Evolutionary conservation across 208 protist genomes (phyloP).

Genomic region (Sergeia podlipaevii): DNA sequence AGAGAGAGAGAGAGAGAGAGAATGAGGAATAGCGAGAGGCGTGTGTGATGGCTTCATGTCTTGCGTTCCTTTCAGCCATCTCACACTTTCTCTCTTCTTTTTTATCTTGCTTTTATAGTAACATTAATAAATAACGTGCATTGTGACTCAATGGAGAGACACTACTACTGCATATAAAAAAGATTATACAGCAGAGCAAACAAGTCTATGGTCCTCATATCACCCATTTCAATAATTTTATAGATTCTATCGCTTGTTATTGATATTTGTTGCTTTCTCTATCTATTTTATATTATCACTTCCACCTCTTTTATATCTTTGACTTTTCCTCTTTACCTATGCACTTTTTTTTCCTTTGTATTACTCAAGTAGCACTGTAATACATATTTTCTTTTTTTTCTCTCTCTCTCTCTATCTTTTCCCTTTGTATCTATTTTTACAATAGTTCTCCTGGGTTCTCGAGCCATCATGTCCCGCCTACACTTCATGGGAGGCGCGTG

Average conservation of each 20-base stretch:
- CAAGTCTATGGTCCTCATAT: too few relatives aligned
- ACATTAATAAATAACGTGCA: neutral
- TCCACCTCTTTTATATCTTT: too few relatives aligned
- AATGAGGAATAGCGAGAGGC: neutral
- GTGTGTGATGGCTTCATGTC: neutral
- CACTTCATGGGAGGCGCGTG: slow-evolving; percentile 98
- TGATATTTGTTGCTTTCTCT: too few relatives aligned
- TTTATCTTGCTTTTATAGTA: neutral
- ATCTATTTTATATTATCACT: too few relatives aligned
- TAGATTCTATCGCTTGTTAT: too few relatives aligned
- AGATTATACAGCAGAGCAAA: too few relatives aligned
- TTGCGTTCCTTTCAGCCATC: neutral
- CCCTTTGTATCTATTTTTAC: neutral
- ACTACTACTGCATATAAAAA: too few relatives aligned
- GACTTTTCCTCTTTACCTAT: too few relatives aligned
- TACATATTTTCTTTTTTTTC: neutral
- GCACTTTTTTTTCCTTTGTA: too few relatives aligned
- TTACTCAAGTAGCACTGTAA: too few relatives aligned
- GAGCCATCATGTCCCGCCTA: slow-evolving; percentile 75
- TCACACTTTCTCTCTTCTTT: slow-evolving; percentile 2
- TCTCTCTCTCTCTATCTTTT: neutral
- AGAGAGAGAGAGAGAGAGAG: neutral
- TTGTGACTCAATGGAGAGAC: too few relatives aligned
- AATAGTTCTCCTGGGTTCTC: neutral
- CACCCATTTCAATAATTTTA: too few relatives aligned